A percentile compares a stretch with the other conserved stretches of the same genome.
Evolutionary conservation across 768 basidiomycete genomes (phyloP).

Genomic region (Tylopilus cervinicoccineus): DNA sequence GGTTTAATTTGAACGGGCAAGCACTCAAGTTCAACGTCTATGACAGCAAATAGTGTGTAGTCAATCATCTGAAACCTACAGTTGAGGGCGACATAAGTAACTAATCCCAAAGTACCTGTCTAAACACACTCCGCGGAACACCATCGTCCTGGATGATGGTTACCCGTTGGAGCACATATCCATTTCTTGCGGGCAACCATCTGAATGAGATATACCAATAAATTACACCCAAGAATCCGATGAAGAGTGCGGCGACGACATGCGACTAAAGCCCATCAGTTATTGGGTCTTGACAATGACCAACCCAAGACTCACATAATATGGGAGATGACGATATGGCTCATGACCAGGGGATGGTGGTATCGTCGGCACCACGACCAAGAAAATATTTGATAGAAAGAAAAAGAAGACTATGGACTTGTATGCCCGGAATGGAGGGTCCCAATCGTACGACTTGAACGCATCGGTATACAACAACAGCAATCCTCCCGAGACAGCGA

Average conservation of each 20-base stretch:
- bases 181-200: slow-evolving; percentile 45
- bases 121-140: slow-evolving; percentile 51
- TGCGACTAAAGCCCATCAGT: slow-evolving; percentile 39
- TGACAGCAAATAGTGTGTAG: too few species aligned
- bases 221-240: slow-evolving; percentile 45
- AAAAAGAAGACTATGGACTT: slow-evolving; percentile 48
- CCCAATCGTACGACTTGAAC: slow-evolving; percentile 48
- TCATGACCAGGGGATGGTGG: slow-evolving; percentile 51
- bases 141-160: slow-evolving; percentile 54
- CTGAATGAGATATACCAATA: slow-evolving; percentile 57
- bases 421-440: slow-evolving; percentile 61
- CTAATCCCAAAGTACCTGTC: slow-evolving; percentile 37
- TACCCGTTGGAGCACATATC: slow-evolving; percentile 48
- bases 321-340: slow-evolving; percentile 58
- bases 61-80: too few species aligned
- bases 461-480: slow-evolving; percentile 52
- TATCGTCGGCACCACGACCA: slow-evolving; percentile 57
- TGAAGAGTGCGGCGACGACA: slow-evolving; percentile 40
- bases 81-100: too few species aligned
- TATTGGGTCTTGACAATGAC: neutral
- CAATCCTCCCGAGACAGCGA: slow-evolving; percentile 56
- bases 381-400: slow-evolving; percentile 61
- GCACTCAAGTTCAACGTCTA: too few species aligned
- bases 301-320: slow-evolving; percentile 71
- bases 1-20: too few species aligned